Evolutionary conservation across 805 yeast species (phyloP), one percentile per base, ranked within the genome.

Genomic region (Candida manassasensis): DNA sequence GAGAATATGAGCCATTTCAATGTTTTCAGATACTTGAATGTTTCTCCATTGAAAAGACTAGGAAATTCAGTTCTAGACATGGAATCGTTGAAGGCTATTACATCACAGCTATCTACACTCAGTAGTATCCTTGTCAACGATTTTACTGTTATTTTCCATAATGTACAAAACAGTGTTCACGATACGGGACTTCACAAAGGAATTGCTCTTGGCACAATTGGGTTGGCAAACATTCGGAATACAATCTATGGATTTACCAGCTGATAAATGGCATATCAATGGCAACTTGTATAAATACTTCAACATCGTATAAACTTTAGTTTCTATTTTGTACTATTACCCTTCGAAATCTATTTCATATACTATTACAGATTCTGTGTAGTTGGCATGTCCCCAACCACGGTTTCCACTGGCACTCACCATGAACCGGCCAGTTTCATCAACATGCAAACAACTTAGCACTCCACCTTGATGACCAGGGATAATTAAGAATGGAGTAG

Each of bases 401-500:
- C 97, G 73, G 43, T 84, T 86, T 7, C 98, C 98, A 54, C 95
- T 83, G 1, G 97, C 81, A 50, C 95, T 82, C 4, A 90, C 73
- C 81, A 93, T 70, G 55, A 84, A 93, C 42, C 93, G 63, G 26
- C 94, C 86, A 2, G 93, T 82, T 19, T 90, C 90, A 57, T 90
- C 97, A 15, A 89, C 81, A 36, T 76, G 69, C 43, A 93, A 63
- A 35, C 79, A 77, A 32, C 95, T 83, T 21, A 93, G 64, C 3
- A 78, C 76, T 18, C 97, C 96, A 32, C 98, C 97, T 52, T 86
- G 96, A 57, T 93, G 97, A 1, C 98, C 97, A 0, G 98, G 96
- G 8, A 93, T 73, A 47, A 94, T 89, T 55, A 81, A 71, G 53
- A 90, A 93, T 12, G 97, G 97, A 6, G 82, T 69, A 18, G 69